Percentiles rank a stretch among this genome's conserved stretches.
phyloP scores from a whole-genome alignment of 495 filamentous ascomycete species.

The Neurospora pannonica region DNA sequence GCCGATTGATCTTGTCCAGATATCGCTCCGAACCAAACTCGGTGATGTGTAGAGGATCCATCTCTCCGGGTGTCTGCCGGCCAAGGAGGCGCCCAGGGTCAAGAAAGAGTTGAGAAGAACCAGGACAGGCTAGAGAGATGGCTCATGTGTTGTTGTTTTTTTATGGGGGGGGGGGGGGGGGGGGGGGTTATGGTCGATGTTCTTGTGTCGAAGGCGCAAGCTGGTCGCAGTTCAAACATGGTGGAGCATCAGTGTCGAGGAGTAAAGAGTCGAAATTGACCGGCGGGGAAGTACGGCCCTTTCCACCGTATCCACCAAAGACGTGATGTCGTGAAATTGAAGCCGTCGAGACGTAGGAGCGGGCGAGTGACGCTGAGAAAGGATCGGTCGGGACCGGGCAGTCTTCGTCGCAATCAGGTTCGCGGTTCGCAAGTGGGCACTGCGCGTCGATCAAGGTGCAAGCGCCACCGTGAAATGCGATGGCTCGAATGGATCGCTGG shows the following conservation, averaged over 20 bases:
- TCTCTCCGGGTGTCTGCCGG: constrained; percentile 16
- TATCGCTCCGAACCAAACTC: constrained; percentile 51
- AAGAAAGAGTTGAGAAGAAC: constrained; percentile 7
- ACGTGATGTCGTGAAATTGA: not conserved
- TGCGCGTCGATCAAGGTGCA: not conserved
- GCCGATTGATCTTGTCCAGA: constrained; percentile 39
- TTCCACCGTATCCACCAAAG: not conserved
- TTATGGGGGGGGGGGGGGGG: too few species aligned
- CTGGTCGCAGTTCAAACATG: constrained; percentile 37
- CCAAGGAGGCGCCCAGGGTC: constrained; percentile 11
- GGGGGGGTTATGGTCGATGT: too few species aligned
- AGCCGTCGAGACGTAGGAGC: not conserved
- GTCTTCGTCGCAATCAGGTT: not conserved
- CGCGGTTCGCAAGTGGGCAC: not conserved
- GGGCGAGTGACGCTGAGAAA: not conserved
- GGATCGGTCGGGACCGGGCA: not conserved
- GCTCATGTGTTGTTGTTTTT: not conserved
- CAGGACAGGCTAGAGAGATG: constrained; percentile 8
- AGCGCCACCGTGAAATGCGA: not conserved
- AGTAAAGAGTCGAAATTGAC: not conserved
- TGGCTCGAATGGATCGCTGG: not conserved
- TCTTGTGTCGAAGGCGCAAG: constrained; percentile 21
- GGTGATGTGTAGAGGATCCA: constrained; percentile 47
- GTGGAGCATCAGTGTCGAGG: constrained; percentile 27
- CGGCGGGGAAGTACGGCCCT: not conserved